Evolutionary conservation across 176 grass and related monocot species (phyloP).

Genomic region (Lolium rigidum): DNA sequence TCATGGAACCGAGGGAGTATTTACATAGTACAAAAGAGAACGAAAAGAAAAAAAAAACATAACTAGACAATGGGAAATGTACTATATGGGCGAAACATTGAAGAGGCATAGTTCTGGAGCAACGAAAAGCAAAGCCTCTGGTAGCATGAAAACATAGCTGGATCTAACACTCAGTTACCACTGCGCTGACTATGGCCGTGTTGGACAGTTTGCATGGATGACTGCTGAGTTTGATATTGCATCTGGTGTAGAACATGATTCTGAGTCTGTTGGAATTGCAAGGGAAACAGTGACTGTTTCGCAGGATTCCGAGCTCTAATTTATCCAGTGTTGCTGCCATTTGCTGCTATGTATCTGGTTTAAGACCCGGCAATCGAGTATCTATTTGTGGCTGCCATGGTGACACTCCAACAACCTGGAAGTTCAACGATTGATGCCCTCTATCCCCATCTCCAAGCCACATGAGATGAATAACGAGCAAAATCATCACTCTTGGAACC

Average conservation of each 20-base stretch:
- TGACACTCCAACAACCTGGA: conserved; percentile 73
- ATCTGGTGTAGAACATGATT: conserved; percentile 74
- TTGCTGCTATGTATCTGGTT: conserved; percentile 84
- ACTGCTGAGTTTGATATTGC: conserved; percentile 62
- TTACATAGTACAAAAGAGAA: too few relatives aligned
- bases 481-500: conserved; percentile 77
- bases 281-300: too few relatives aligned
- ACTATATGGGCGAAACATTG: too few relatives aligned
- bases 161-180: too few relatives aligned
- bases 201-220: conserved; percentile 52
- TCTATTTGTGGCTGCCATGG: conserved; percentile 72
- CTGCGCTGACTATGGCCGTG: conserved; percentile 57
- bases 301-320: conserved; percentile 40
- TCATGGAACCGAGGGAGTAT: too few relatives aligned
- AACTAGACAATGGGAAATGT: too few relatives aligned
- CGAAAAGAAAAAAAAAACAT: too few relatives aligned
- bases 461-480: conserved; percentile 65
- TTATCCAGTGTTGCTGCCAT: conserved; percentile 86
- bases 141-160: too few relatives aligned
- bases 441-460: conserved; percentile 75
- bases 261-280: conserved; percentile 63
- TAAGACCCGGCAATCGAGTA: conserved; percentile 58
- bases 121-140: too few relatives aligned
- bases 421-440: conserved; percentile 71
- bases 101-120: too few relatives aligned